Conservation (phyloP, 805 yeast genomes). For the Candida vaughaniae region DNA sequence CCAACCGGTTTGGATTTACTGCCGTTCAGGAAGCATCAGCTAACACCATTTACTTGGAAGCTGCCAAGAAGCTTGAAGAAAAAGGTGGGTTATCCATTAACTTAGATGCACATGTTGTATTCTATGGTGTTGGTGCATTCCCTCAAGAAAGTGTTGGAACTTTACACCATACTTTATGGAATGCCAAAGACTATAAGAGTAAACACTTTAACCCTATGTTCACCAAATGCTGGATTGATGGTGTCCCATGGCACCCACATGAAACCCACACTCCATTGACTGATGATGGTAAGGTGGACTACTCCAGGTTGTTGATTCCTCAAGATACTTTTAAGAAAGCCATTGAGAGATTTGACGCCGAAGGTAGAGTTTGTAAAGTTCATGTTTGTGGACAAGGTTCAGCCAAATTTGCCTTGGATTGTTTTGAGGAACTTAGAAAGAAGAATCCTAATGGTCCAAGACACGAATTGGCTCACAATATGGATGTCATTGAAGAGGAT, state of each 20-base stretch:
- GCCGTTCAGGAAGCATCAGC: constrained; percentile 25
- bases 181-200: constrained; percentile 19
- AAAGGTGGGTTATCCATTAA: constrained; percentile 18
- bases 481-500: constrained; percentile 22
- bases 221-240: constrained; percentile 24
- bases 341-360: constrained; percentile 21
- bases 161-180: constrained; percentile 19
- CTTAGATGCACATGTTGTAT: constrained; percentile 23
- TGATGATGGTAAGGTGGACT: constrained; percentile 18
- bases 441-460: constrained; percentile 20
- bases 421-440: constrained; percentile 22
- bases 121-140: constrained; percentile 23
- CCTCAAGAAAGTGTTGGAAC: constrained; percentile 21
- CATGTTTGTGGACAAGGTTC: constrained; percentile 24
- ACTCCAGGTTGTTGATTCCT: constrained; percentile 19
- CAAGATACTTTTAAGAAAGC: constrained; percentile 22
- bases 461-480: constrained; percentile 25
- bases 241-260: constrained; percentile 25
- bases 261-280: constrained; percentile 20
- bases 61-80: constrained; percentile 21
- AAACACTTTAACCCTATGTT: constrained; percentile 23
- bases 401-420: constrained; percentile 21
- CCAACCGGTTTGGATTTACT: constrained; percentile 23
- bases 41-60: constrained; percentile 21
- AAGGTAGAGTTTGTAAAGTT: constrained; percentile 22